phyloP scores from a whole-genome alignment of 164 flowering plant species.

The Umbellularia californica region DNA sequence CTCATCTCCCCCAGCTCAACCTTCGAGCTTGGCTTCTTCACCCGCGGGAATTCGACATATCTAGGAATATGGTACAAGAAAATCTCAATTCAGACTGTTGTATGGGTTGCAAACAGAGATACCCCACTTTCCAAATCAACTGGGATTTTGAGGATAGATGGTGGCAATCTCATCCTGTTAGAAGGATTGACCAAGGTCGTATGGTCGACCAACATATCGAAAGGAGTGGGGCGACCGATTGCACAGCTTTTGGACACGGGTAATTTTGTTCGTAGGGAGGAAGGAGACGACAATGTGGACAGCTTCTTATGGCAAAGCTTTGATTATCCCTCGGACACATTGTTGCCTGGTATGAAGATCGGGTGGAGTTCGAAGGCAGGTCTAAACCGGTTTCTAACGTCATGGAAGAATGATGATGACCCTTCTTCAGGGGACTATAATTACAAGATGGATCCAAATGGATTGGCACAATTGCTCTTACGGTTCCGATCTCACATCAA shows the following conservation, averaged over 20 bases:
- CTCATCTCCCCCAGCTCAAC: not conserved
- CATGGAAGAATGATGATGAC: constrained; percentile 37
- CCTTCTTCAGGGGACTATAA: constrained; percentile 40
- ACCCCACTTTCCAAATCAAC: constrained; percentile 35
- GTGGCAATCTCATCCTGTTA: constrained; percentile 20
- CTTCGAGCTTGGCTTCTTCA: constrained; percentile 12
- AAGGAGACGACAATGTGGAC: constrained; percentile 1
- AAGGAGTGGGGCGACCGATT: constrained; percentile 1
- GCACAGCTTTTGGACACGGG: constrained; percentile 40
- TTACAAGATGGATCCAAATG: constrained; percentile 26
- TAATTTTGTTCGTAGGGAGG: constrained; percentile 35
- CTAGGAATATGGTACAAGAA: constrained; percentile 17
- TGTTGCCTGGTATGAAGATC: constrained; percentile 31
- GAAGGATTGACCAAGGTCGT: not conserved
- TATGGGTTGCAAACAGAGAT: constrained; percentile 67
- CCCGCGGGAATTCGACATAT: constrained; percentile 4
- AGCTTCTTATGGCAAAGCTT: constrained; percentile 3
- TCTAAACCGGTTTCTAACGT: not conserved
- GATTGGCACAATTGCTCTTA: constrained; percentile 31
- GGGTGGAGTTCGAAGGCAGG: constrained; percentile 21
- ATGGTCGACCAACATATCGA: not conserved
- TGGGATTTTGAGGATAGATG: constrained; percentile 19
- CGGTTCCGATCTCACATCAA: not conserved
- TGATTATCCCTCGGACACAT: constrained; percentile 21
- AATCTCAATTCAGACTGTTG: constrained; percentile 15